These are phyloP conservation scores for Alternaria longipes DNA, from an alignment of 2,329 filamentous ascomycete genomes.

Conservation along the genomic window DNA sequence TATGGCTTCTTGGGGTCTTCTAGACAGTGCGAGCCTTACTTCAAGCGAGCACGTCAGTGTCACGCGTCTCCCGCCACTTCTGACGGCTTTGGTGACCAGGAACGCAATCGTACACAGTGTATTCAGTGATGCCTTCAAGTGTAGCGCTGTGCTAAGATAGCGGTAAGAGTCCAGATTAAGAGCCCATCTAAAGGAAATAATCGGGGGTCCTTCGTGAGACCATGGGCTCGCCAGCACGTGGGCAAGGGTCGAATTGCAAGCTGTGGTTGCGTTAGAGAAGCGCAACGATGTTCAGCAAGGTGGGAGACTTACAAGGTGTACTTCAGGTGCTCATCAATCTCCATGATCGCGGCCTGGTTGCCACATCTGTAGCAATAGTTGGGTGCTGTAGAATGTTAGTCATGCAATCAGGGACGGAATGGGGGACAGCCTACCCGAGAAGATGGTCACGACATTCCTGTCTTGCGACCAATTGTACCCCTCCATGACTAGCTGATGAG, in stretches of 20 bases:
- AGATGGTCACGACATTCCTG: constrained; percentile 97
- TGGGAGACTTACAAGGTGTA: constrained; percentile 90
- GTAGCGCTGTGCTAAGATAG: constrained; percentile 24
- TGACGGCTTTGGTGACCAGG: constrained; percentile 11
- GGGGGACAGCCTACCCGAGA: constrained; percentile 68
- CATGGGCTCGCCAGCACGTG: constrained; percentile 97
- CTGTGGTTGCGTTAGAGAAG: constrained; percentile 60
- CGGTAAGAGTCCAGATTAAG: constrained; percentile 27
- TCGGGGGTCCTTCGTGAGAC: constrained; percentile 94
- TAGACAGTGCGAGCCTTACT: constrained; percentile 11
- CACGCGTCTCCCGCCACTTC: constrained; percentile 9
- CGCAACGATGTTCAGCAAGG: not conserved
- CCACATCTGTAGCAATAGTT: constrained; percentile 98
- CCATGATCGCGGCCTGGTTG: constrained; percentile 99
- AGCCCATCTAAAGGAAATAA: constrained; percentile 82
- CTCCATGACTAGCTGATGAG: constrained; percentile 99
- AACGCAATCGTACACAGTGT: constrained; percentile 21
- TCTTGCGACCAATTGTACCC: constrained; percentile 99
- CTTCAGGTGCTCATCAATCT: constrained; percentile 98
- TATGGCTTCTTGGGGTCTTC: constrained; percentile 15
- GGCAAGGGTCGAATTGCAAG: constrained; percentile 99
- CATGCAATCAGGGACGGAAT: not conserved
- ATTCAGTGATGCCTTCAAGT: constrained; percentile 14
- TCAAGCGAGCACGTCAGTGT: constrained; percentile 6
- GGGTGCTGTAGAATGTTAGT: constrained; percentile 56